Percentiles rank a stretch among this genome's conserved stretches.
phyloP scores from a whole-genome alignment of 2,329 filamentous ascomycete species.

The Fusarium kyushuense region DNA sequence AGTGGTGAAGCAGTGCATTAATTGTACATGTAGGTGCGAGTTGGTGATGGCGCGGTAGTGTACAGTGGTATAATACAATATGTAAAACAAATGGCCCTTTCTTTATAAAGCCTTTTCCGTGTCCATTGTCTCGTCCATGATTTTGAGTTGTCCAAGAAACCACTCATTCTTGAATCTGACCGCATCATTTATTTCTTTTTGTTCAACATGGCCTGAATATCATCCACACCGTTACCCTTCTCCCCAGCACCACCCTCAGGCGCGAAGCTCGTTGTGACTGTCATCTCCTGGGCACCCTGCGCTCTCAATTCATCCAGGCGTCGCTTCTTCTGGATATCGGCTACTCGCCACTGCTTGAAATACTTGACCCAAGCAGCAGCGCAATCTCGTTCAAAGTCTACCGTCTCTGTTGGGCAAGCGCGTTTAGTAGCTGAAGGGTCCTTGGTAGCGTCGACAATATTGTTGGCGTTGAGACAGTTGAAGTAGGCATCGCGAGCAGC shows the following conservation, averaged over 20 bases:
- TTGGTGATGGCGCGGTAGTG: slow-evolving; percentile 37
- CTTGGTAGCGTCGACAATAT: slow-evolving; percentile 77
- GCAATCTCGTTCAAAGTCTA: slow-evolving; percentile 84
- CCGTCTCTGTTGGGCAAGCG: slow-evolving; percentile 57
- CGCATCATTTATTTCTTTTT: slow-evolving; percentile 47
- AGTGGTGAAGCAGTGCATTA: slow-evolving; percentile 22
- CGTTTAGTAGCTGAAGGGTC: slow-evolving; percentile 55
- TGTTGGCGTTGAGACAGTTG: slow-evolving; percentile 82
- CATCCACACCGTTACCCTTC: slow-evolving; percentile 52
- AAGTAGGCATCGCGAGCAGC: slow-evolving; percentile 90
- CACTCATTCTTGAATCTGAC: background rate
- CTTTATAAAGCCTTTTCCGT: slow-evolving; percentile 19
- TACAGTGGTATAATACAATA: slow-evolving; percentile 43
- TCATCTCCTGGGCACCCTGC: slow-evolving; percentile 76
- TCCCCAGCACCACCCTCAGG: slow-evolving; percentile 50
- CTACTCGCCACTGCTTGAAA: slow-evolving; percentile 96
- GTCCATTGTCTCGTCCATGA: slow-evolving; percentile 5
- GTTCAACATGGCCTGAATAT: slow-evolving; percentile 57
- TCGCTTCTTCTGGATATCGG: slow-evolving; percentile 87
- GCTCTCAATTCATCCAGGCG: slow-evolving; percentile 80
- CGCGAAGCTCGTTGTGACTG: slow-evolving; percentile 55
- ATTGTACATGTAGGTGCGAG: slow-evolving; percentile 22
- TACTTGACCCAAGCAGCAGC: slow-evolving; percentile 96
- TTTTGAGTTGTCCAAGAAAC: background rate
- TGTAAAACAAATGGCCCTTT: slow-evolving; percentile 26